These are phyloP conservation scores for Aspergillus unguis DNA, from an alignment of 2,329 filamentous ascomycete genomes.

Conservation along the genomic window DNA sequence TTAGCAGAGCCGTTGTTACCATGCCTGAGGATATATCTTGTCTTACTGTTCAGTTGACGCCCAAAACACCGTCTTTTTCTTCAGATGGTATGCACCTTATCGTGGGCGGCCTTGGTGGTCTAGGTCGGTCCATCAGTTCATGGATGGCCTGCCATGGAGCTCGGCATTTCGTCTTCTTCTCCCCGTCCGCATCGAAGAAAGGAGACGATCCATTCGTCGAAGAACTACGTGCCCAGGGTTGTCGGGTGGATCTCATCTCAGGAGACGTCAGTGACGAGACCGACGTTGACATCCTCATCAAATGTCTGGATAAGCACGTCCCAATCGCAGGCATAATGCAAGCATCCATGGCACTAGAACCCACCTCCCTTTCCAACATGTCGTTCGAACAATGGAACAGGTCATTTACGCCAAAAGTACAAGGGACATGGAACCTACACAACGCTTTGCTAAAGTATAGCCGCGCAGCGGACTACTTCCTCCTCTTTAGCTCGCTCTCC, in stretches of 20 bases:
- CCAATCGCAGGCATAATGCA: constrained; percentile 22
- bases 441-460: constrained; percentile 8
- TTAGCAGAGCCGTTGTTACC: constrained; percentile 40
- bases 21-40: constrained; percentile 14
- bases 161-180: constrained; percentile 15
- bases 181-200: constrained; percentile 4
- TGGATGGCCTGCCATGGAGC: constrained; percentile 20
- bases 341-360: constrained; percentile 15
- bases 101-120: constrained; percentile 18
- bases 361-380: constrained; percentile 21
- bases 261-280: constrained; percentile 9
- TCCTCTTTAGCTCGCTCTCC: constrained; percentile 38
- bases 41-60: neutral
- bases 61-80: constrained; percentile 20
- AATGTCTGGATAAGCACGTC: neutral
- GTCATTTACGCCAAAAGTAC: constrained; percentile 32
- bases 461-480: constrained; percentile 41
- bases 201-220: constrained; percentile 1
- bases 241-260: neutral
- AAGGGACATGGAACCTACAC: constrained; percentile 32
- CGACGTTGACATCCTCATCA: constrained; percentile 12
- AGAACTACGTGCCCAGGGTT: constrained; percentile 9
- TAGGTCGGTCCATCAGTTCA: constrained; percentile 14
- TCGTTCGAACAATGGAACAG: constrained; percentile 29
- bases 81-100: constrained; percentile 19